A percentile compares a stretch with the other conserved stretches of the same genome.
These are phyloP conservation scores for Entophlyctis luteolus DNA, from an alignment of 192 early-diverging fungal genomes.

Conservation along the genomic window DNA sequence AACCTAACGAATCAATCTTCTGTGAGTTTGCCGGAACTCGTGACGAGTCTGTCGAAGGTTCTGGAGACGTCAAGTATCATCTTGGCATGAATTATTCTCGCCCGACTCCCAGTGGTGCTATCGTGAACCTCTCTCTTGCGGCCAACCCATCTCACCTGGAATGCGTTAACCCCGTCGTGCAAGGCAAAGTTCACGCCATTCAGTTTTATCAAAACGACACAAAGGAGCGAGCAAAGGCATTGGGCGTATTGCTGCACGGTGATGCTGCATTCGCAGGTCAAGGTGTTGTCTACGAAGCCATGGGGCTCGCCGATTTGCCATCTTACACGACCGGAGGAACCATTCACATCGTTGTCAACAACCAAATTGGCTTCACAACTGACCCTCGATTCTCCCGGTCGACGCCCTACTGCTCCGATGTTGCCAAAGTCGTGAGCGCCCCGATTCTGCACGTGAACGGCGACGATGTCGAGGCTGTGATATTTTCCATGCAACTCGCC, in stretches of 20 bases:
- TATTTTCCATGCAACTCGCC: conserved; percentile 89
- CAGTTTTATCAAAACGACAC: conserved; percentile 93
- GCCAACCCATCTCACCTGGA: conserved; percentile 99
- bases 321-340: conserved; percentile 95
- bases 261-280: conserved; percentile 98
- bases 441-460: conserved; percentile 99
- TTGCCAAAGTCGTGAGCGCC: conserved; percentile 92
- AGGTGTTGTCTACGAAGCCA: conserved; percentile 95
- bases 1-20: conserved; percentile 98
- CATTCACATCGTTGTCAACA: conserved; percentile 96
- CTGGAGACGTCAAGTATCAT: conserved; percentile 78
- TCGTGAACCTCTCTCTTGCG: conserved; percentile 92
- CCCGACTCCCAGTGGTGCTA: conserved; percentile 94
- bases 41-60: conserved; percentile 87
- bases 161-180: conserved; percentile 95
- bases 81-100: conserved; percentile 82
- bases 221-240: conserved; percentile 70
- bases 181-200: conserved; percentile 93
- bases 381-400: conserved; percentile 93
- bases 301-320: conserved; percentile 91
- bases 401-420: conserved; percentile 94
- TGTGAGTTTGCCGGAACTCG: conserved; percentile 90
- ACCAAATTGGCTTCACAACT: conserved; percentile 99
- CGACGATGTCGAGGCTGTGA: conserved; percentile 95
- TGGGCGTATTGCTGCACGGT: conserved; percentile 94